A percentile compares a stretch with the other conserved stretches of the same genome.
phyloP scores from a whole-genome alignment of 331 rosid genomes.

The Quercus phellos region DNA sequence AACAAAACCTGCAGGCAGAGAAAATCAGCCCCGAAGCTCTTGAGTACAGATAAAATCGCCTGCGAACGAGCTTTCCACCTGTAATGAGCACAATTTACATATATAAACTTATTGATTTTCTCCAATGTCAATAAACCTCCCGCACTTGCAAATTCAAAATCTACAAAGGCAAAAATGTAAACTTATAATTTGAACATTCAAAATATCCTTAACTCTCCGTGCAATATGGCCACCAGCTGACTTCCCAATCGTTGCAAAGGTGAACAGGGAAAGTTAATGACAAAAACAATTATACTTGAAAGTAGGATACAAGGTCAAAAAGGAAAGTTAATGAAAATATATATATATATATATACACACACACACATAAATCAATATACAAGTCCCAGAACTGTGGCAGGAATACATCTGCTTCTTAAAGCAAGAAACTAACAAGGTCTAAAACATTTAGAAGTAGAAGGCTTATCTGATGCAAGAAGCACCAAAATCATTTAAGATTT shows the following conservation, averaged over 20 bases:
- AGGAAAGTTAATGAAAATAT: too few relatives aligned
- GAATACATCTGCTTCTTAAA: not conserved
- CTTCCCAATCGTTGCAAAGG: not conserved
- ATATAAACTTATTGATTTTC: not conserved
- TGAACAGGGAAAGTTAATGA: not conserved
- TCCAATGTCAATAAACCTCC: not conserved
- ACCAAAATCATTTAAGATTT: too few relatives aligned
- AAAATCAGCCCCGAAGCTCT: constrained; percentile 66
- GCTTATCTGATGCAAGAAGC: too few relatives aligned
- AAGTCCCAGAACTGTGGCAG: not conserved
- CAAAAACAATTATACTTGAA: not conserved
- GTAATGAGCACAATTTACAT: constrained; percentile 11
- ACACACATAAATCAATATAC: too few relatives aligned
- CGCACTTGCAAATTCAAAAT: constrained; percentile 1
- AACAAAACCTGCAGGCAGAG: constrained; percentile 76
- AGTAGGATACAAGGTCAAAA: not conserved
- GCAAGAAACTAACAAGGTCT: not conserved
- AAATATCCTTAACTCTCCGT: not conserved
- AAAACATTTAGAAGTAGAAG: not conserved
- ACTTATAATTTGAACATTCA: not conserved
- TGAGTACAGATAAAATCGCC: constrained; percentile 54
- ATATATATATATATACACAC: too few relatives aligned
- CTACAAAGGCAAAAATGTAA: not conserved
- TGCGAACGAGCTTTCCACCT: constrained; percentile 86
- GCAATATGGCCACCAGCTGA: not conserved